Evolutionary conservation across 2,329 filamentous ascomycete genomes (phyloP), one percentile per base, ranked within the genome.

Genomic region (Apiospora aurea): DNA sequence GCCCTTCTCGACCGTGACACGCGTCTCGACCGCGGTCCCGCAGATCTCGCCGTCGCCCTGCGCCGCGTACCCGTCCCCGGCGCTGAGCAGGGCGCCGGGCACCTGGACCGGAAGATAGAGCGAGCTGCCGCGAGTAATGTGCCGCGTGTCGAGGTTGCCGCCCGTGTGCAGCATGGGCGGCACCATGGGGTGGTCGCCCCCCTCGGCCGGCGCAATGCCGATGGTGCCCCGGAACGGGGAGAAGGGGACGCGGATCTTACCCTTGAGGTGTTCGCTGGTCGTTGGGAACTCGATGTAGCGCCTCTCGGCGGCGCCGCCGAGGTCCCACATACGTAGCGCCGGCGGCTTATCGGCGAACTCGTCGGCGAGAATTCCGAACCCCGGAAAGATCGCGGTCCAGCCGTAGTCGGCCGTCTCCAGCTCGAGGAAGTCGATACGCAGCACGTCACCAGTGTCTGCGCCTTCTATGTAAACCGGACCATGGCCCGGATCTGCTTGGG

Each of bases 1-100:
- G 71, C 41, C 73, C 57, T 74, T 74, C 61, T 84, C 81, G 8
- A 88, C 79, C 3, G 83, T 85, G 47, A 89, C 81, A n/a, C 83
- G 82, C 38, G 86, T 88, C 80, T 89, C 87, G 74, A 89, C 87
- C 8, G 87, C 87, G n/a, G 86, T 87, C 7, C 87, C 86, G 74
- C 86, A 88, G 29, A 88, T 84, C 74, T 88, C 87, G 4, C 87
- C 87, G 72, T 88, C 86, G 3, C 87, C 87, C 75, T 89, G 87
- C 0, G 85, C 86, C 3, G 85, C 86, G 76, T 89, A 87, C 0
- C 86, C 87, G 75, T 89, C 87, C 47, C 87, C 87, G 73, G 85
- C 87, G 76, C 85, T 87, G 76, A 89, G 87, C 16, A 88, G 79
- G 0, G 86, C 87, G 0, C 87, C 87, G 2, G 81, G 74, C 0